A percentile compares a stretch with the other conserved stretches of the same genome.
phyloP scores from a whole-genome alignment of 176 grass and related monocot species.

The Coix lacrymajobi region DNA sequence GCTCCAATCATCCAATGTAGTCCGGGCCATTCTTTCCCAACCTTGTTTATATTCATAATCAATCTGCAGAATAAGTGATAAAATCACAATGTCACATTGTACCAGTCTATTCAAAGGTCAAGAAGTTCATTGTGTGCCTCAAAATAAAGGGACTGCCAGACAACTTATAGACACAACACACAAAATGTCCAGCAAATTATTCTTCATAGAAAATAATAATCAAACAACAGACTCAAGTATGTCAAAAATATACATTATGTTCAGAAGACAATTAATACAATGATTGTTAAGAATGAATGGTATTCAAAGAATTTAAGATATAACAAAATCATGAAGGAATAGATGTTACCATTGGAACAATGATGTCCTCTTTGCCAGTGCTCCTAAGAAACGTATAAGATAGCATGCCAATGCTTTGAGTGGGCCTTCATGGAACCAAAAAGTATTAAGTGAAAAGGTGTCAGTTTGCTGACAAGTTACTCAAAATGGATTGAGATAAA shows the following conservation, averaged over 20 bases:
- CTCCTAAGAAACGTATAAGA: slow-evolving; percentile 91
- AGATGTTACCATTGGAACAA: slow-evolving; percentile 93
- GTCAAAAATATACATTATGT: background rate
- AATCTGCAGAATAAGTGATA: slow-evolving; percentile 48
- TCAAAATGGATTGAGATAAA: background rate
- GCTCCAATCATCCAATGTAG: slow-evolving; percentile 63
- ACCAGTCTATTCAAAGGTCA: background rate
- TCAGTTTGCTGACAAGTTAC: slow-evolving; percentile 25
- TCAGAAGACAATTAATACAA: background rate
- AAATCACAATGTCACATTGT: slow-evolving; percentile 12
- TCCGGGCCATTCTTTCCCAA: slow-evolving; percentile 62
- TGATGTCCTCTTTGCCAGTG: slow-evolving; percentile 82
- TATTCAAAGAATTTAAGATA: slow-evolving; percentile 8
- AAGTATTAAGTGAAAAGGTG: slow-evolving; percentile 13
- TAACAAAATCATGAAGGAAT: slow-evolving; percentile 1
- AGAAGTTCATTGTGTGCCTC: background rate
- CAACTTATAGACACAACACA: background rate
- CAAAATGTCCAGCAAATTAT: background rate
- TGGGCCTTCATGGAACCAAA: slow-evolving; percentile 53
- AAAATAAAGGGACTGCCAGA: background rate
- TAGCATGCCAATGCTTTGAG: slow-evolving; percentile 94
- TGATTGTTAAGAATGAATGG: background rate
- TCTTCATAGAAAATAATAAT: background rate
- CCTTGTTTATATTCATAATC: slow-evolving; percentile 71
- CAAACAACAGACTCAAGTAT: background rate